Base-by-base conservation (phyloP, 768 basidiomycete genomes). In the Pholiota conissans region DNA sequence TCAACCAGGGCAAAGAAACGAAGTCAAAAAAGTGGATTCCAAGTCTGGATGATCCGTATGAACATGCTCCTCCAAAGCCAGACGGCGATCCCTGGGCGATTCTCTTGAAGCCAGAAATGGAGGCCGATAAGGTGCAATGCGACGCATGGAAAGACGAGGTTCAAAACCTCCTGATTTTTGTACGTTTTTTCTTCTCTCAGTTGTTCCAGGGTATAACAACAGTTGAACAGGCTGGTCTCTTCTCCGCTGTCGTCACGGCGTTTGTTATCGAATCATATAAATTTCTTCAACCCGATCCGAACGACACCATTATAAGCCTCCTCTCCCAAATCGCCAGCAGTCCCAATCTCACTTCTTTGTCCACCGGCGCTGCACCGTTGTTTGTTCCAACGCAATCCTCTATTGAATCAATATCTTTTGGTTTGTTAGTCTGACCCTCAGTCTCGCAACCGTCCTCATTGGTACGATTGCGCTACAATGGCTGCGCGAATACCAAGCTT, bases 111-210 rank as follows among this genome's bases (percentile, higher is more conserved):
- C 52, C 58, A 10, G 26, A 58, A 26, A 40, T 60, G 29, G 52
- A 48, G 30, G 58, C 55, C 20, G 59, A 63, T 26, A 52, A 29
- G n/a, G 7, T 53, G 9, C 59, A 52, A 42, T 64, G 60, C 37
- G 60, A 61, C 13, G 54, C 55, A 22, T 64, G 63, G 63, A 64
- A 64, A 54, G 59, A 63, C 32, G 62, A 63, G 18, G 54, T 63
- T 3, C 59, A 63, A 18, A 53, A 60, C 35, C 35, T 64, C 5
- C 30, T 64, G 34, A 58, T 64, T 26, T 64, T 64, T 45, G 63
- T 64, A 49, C 24, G 63, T 48, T 37, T 28, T n/a, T 6, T 26
- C n/a, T 11, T 14, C n/a, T n/a, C n/a, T 47, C 10, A 16, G 3
- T 52, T 18, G n/a, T n/a, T 7, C 26, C 6, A 35, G 14, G 6